phyloP scores from a whole-genome alignment of 495 filamentous ascomycete genomes.

The Aspergillus haitiensis region DNA sequence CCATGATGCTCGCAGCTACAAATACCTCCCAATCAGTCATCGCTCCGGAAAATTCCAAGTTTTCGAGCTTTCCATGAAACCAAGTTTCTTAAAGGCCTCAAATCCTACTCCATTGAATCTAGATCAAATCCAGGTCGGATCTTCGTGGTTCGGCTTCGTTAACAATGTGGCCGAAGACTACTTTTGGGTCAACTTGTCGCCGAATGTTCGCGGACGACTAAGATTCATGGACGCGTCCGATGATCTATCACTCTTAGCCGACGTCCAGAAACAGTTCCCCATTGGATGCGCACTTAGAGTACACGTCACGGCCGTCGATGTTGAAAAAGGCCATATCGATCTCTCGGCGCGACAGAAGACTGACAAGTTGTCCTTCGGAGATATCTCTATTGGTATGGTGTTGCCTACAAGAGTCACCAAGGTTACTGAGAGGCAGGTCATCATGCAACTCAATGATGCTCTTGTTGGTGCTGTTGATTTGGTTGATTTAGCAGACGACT shows the following conservation, averaged over 20 bases:
- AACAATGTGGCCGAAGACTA: slow-evolving; percentile 79
- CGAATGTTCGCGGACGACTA: slow-evolving; percentile 85
- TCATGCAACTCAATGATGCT: slow-evolving; percentile 78
- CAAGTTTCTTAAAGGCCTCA: slow-evolving; percentile 57
- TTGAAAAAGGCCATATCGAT: slow-evolving; percentile 72
- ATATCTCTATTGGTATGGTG: slow-evolving; percentile 73
- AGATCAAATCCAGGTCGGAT: slow-evolving; percentile 70
- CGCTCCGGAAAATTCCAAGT: slow-evolving; percentile 72
- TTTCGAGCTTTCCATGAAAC: slow-evolving; percentile 87
- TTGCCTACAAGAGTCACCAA: slow-evolving; percentile 82
- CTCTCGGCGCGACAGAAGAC: slow-evolving; percentile 66
- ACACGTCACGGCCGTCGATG: slow-evolving; percentile 72
- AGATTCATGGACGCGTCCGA: slow-evolving; percentile 79
- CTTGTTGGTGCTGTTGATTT: slow-evolving; percentile 73
- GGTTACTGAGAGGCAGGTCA: slow-evolving; percentile 74
- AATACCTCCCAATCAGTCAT: slow-evolving; percentile 89
- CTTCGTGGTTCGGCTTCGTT: slow-evolving; percentile 74
- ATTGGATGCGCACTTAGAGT: slow-evolving; percentile 81
- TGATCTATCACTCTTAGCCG: slow-evolving; percentile 70
- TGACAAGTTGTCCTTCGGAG: slow-evolving; percentile 61
- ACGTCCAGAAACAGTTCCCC: slow-evolving; percentile 82
- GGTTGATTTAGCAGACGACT: slow-evolving; percentile 84
- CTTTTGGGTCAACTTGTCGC: slow-evolving; percentile 86
- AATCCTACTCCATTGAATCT: slow-evolving; percentile 63
- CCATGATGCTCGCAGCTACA: slow-evolving; percentile 86